Conservation (phyloP, 768 basidiomycete genomes). For the Asterophora lycoperdoides region DNA sequence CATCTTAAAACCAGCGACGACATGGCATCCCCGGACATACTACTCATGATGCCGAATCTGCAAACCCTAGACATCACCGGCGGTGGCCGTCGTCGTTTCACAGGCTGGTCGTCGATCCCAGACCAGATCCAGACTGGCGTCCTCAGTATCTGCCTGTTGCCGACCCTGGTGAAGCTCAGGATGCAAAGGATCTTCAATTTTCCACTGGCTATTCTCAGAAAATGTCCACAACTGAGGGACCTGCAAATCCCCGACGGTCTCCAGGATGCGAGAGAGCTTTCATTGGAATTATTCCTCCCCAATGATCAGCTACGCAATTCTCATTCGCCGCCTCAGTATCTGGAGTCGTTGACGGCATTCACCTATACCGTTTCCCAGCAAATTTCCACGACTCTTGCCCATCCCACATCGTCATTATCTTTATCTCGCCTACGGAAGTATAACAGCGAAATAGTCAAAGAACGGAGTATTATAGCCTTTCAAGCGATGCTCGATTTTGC, state of each 20-base stretch:
- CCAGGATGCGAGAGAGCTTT: not conserved
- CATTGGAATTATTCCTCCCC: not conserved
- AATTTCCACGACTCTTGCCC: not conserved
- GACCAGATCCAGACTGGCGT: not conserved
- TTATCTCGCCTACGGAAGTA: conserved; percentile 4
- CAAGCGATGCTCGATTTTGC: not conserved
- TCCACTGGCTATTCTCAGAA: not conserved
- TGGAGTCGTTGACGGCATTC: not conserved
- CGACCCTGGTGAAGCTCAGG: not conserved
- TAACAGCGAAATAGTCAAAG: not conserved
- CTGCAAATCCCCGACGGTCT: not conserved
- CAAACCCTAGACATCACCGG: not conserved
- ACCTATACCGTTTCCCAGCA: not conserved
- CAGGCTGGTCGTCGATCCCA: not conserved
- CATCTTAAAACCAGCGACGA: not conserved
- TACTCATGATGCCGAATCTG: not conserved
- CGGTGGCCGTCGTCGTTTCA: too few species aligned
- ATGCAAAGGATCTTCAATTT: not conserved
- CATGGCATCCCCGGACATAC: not conserved
- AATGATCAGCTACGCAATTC: too few species aligned
- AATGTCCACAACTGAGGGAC: conserved; percentile 5
- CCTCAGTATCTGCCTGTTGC: not conserved
- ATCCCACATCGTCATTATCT: not conserved
- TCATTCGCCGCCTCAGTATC: not conserved
- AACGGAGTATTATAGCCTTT: not conserved